phyloP scores from a whole-genome alignment of 1,284 basidiomycete species.

The Melanopsichium pennsylvanicum region DNA sequence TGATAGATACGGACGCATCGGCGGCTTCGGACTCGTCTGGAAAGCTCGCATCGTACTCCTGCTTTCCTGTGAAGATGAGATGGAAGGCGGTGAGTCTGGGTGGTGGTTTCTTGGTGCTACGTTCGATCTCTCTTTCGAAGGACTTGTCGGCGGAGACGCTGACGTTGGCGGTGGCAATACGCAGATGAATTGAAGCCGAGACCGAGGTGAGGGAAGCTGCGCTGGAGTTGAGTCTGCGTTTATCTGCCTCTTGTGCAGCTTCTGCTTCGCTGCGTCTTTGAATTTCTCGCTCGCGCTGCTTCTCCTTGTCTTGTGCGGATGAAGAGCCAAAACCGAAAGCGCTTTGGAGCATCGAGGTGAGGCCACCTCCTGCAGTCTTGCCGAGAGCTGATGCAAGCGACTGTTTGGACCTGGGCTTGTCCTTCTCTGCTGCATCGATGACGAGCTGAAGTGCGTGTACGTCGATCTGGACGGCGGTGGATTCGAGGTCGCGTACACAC shows the following conservation, averaged over 20 bases:
- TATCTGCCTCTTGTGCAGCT: slow-evolving; percentile 17
- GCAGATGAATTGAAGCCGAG: slow-evolving; percentile 76
- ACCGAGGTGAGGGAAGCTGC: slow-evolving; percentile 41
- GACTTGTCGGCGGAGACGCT: slow-evolving; percentile 78
- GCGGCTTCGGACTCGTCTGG: slow-evolving; percentile 69
- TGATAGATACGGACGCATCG: slow-evolving; percentile 68
- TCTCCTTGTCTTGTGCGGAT: slow-evolving; percentile 38
- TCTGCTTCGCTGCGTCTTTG: slow-evolving; percentile 21
- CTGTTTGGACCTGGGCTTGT: slow-evolving; percentile 69
- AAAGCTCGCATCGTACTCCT: slow-evolving; percentile 77
- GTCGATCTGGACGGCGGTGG: slow-evolving; percentile 79
- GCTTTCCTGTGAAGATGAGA: slow-evolving; percentile 89
- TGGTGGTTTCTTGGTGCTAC: slow-evolving; percentile 94
- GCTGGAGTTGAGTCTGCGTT: slow-evolving; percentile 15
- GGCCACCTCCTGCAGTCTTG: slow-evolving; percentile 60
- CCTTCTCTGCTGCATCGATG: slow-evolving; percentile 74
- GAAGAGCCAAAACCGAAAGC: slow-evolving; percentile 66
- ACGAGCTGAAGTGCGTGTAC: slow-evolving; percentile 85
- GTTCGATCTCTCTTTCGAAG: slow-evolving; percentile 79
- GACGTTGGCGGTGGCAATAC: slow-evolving; percentile 83
- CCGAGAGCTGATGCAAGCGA: slow-evolving; percentile 51
- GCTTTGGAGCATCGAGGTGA: slow-evolving; percentile 64
- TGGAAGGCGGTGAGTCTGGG: slow-evolving; percentile 80
- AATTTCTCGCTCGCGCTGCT: slow-evolving; percentile 28
- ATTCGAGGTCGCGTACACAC: slow-evolving; percentile 74